Base-by-base conservation (phyloP, 2,329 filamentous ascomycete species). In the Sclerotinia subarctica region DNA sequence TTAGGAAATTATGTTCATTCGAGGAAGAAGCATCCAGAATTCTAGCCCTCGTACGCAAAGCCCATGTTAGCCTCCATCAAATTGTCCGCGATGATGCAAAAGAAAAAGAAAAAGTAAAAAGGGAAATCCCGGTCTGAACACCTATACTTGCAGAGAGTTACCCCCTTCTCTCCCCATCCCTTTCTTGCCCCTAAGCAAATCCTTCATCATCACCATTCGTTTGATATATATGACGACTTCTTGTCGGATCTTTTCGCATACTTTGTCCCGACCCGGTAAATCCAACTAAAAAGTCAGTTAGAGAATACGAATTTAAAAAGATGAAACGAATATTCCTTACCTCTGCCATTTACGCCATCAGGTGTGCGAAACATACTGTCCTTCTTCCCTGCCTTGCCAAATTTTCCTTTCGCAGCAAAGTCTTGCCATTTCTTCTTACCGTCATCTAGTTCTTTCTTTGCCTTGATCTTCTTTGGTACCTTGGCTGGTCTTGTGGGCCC, bases 301-400 rank as follows among this genome's bases (percentile, higher is more conserved):
- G 78, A 66, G 64, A n/a, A 47, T 46, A 29, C 19, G 32, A 46
- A 24, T 58, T n/a, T 63, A 21, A 38, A 60, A 47, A 64, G 44
- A n/a, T 29, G 38, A 54, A 54, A 85, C 73, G 19, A 15, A 26
- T 35, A 6, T 24, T 13, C 29, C 56, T 63, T 81, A 96, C 94
- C 94, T 90, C 93, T 87, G 68, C 91, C 94, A 75, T 92, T 87
- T 32, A 95, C 86, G 70, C 92, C 90, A 44, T 96, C 93, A 0
- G 93, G 93, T 3, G 94, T 97, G 58, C 94, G 89, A 78, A 97
- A 97, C 94, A 97, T 97, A 83, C 93, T 96, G 60, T 97, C 92
- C 81, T 97, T 97, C 82, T 94, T 94, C 32, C 78, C 78, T 53
- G 81, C 73, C 78, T 90, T 90, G 72, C 83, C 86, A 72, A 87